Conservation (phyloP, 1,284 basidiomycete genomes). For the Cryptococcus sp. region DNA sequence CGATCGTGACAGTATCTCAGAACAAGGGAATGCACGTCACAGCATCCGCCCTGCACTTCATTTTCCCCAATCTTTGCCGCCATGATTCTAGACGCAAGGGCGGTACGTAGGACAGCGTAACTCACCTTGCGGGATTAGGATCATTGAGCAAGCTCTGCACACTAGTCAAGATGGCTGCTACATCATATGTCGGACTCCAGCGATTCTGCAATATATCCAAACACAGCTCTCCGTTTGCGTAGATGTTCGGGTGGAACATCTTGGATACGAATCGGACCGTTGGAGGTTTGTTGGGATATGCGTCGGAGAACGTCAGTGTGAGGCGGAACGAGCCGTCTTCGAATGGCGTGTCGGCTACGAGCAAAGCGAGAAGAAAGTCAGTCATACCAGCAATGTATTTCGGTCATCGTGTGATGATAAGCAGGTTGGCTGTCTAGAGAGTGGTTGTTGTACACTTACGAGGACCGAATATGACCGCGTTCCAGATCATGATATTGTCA, state of each 20-base stretch:
- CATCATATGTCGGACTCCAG: conserved; percentile 98
- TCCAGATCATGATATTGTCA: conserved; percentile 99
- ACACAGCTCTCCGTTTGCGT: conserved; percentile 96
- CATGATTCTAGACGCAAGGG: not conserved
- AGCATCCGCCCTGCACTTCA: too few species aligned
- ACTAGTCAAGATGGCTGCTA: conserved; percentile 93
- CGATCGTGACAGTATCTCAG: not conserved
- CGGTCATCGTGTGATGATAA: not conserved
- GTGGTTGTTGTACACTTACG: conserved; percentile 60
- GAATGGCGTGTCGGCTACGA: conserved; percentile 90
- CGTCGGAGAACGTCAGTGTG: conserved; percentile 91
- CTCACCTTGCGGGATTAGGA: conserved; percentile 84
- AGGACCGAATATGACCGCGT: conserved; percentile 98
- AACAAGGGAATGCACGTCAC: not conserved
- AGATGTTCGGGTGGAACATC: conserved; percentile 99
- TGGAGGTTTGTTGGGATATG: conserved; percentile 97
- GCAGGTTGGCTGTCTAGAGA: not conserved
- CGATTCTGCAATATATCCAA: conserved; percentile 97
- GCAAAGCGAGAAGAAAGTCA: not conserved
- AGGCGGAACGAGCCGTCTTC: conserved; percentile 99
- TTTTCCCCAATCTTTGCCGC: not conserved
- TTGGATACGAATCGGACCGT: conserved; percentile 94
- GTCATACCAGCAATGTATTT: not conserved
- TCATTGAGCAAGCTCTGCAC: conserved; percentile 95
- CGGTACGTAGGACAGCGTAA: not conserved